These are phyloP conservation scores for Noccaea caerulescens DNA, from an alignment of 345 rosid species.

Conservation along the genomic window DNA sequence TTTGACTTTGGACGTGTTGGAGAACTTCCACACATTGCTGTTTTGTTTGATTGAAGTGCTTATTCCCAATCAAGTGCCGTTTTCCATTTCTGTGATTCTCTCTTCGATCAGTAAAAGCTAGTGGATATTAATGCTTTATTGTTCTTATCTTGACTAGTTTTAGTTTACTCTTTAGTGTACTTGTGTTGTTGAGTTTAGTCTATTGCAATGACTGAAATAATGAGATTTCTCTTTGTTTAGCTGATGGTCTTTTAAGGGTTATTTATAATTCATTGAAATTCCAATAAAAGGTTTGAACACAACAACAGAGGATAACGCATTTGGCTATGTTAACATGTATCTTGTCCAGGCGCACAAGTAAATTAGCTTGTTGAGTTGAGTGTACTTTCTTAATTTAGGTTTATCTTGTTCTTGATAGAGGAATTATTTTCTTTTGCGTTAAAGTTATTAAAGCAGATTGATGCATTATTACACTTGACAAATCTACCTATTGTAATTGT, in stretches of 20 bases:
- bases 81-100: background rate
- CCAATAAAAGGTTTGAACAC: background rate
- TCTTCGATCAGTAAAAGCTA: background rate
- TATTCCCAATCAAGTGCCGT: background rate
- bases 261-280: background rate
- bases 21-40: background rate
- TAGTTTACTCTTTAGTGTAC: background rate
- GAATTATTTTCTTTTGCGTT: background rate
- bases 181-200: background rate
- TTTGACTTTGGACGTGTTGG: background rate
- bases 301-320: background rate
- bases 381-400: background rate
- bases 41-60: background rate
- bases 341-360: background rate
- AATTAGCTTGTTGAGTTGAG: background rate
- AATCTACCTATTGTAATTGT: constrained; percentile 1
- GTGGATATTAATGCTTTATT: constrained; percentile 10
- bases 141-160: background rate
- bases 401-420: background rate
- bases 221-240: background rate
- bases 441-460: background rate
- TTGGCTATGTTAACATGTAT: background rate
- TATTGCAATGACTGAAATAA: background rate
- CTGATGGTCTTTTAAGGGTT: background rate
- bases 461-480: constrained; percentile 8